These are phyloP conservation scores for Fusarium tjaetaba DNA, from an alignment of 2,329 filamentous ascomycete species.

Conservation along the genomic window DNA sequence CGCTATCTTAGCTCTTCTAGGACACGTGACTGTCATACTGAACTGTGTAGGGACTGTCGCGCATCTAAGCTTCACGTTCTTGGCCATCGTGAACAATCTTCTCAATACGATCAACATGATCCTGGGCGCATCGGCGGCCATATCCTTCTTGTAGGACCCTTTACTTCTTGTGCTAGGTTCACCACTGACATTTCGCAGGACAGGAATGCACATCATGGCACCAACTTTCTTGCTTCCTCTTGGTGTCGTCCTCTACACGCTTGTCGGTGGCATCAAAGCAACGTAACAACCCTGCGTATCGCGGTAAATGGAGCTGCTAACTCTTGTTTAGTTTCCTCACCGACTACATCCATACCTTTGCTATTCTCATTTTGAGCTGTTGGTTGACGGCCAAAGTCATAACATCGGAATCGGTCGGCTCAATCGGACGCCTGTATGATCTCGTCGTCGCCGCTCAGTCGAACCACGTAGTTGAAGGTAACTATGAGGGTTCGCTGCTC, in stretches of 20 bases:
- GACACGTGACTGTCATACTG: background rate
- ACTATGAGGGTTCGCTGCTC: background rate
- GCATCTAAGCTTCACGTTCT: background rate
- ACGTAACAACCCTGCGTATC: background rate
- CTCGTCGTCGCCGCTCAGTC: background rate
- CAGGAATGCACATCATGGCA: background rate
- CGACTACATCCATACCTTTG: background rate
- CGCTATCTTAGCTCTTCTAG: too few species aligned
- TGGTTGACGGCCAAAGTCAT: background rate
- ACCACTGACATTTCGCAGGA: rapidly evolving
- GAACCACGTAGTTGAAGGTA: background rate
- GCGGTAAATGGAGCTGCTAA: background rate
- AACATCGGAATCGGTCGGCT: background rate
- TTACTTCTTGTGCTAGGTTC: too few species aligned
- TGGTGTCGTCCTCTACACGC: background rate
- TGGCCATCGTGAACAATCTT: background rate
- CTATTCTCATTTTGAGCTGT: background rate
- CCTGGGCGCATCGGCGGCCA: rapidly evolving
- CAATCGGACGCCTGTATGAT: background rate
- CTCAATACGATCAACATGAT: background rate
- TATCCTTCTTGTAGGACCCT: background rate
- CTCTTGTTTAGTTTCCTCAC: background rate
- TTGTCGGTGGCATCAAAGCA: background rate
- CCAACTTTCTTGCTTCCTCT: background rate
- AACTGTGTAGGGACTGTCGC: background rate